Conservation (phyloP, 176 grass and related monocot genomes). For the Rhynchospora breviuscula region DNA sequence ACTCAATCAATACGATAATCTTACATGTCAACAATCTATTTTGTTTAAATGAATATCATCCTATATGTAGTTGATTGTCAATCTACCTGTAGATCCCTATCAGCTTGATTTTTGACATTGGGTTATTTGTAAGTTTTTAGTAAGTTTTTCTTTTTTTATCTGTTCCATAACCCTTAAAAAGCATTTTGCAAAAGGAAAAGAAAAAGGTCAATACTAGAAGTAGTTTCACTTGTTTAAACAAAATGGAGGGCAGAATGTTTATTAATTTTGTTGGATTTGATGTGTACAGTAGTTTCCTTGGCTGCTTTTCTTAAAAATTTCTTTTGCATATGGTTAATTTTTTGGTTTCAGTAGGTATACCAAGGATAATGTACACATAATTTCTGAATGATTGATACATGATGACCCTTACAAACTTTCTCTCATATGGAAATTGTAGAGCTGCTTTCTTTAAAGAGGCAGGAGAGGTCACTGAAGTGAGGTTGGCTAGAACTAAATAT, state of each 20-base stretch:
- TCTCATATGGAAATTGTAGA: conserved; percentile 18
- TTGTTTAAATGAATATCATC: background rate
- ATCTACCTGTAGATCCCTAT: too few species aligned
- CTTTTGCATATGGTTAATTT: background rate
- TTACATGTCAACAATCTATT: background rate
- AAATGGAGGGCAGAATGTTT: background rate
- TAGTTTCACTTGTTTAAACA: background rate
- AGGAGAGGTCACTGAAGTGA: conserved; percentile 53
- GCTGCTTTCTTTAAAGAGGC: conserved; percentile 55
- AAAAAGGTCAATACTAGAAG: background rate
- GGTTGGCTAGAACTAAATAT: conserved; percentile 29
- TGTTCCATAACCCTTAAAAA: too few species aligned
- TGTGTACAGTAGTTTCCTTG: background rate
- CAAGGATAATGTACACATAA: background rate
- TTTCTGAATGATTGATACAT: background rate
- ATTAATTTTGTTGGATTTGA: background rate
- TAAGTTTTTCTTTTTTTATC: too few species aligned
- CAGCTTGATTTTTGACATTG: too few species aligned
- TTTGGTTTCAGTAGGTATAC: background rate
- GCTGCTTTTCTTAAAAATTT: background rate
- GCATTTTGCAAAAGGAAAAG: background rate
- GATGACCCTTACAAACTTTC: background rate
- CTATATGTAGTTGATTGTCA: background rate
- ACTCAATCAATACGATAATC: background rate
- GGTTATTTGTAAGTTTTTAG: too few species aligned